Conservation (phyloP, 140 eudicot species). For the Senecio squalidus region DNA sequence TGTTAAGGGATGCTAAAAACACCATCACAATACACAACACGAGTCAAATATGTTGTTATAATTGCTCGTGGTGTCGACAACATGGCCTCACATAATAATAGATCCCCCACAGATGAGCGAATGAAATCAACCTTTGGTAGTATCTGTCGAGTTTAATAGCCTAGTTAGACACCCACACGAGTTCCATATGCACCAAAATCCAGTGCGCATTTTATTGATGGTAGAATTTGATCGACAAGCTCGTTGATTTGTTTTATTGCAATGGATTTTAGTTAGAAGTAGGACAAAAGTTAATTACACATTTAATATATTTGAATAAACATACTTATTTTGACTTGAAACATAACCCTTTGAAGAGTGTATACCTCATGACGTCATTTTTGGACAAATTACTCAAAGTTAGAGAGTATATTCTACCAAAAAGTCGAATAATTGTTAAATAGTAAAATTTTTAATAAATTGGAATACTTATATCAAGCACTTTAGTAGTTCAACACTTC, state of each 20-base stretch:
- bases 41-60: neutral
- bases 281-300: neutral
- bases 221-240: neutral
- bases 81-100: neutral
- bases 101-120: neutral
- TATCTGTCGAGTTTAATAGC: neutral
- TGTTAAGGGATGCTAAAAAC: too few relatives aligned
- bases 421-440: too few relatives aligned
- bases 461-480: slow-evolving; percentile 32
- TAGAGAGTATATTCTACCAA: slow-evolving; percentile 37
- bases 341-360: slow-evolving; percentile 15
- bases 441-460: too few relatives aligned
- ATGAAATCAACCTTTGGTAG: neutral
- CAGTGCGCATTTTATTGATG: neutral
- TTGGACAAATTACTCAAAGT: slow-evolving; percentile 25
- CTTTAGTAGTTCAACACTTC: slow-evolving; percentile 43
- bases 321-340: slow-evolving; percentile 11
- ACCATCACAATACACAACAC: too few relatives aligned
- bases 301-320: neutral
- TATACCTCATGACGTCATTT: slow-evolving; percentile 28
- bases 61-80: neutral
- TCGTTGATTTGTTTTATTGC: neutral
- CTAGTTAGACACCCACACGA: neutral
- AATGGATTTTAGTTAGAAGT: neutral
- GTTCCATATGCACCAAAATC: neutral